Base-by-base conservation (phyloP, 495 filamentous ascomycete species). In the Penicillium malachiteum region DNA sequence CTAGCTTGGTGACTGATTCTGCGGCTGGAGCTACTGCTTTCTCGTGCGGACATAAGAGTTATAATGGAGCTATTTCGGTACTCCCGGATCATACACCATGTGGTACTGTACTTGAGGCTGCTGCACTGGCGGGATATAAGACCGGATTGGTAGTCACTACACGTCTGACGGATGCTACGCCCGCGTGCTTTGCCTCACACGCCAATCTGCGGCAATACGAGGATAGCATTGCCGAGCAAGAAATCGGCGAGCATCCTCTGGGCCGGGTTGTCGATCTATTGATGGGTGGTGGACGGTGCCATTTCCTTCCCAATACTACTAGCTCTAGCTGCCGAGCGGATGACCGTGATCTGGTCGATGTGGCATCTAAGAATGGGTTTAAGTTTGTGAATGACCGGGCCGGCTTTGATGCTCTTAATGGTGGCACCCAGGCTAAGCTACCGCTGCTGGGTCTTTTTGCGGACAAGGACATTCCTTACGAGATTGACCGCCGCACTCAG, bases 141-240 rank as follows among this genome's bases (percentile, higher is more conserved):
- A 98, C 94, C 1, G 94, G 95, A 7, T 68, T 98, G 64, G 94
- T 97, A 7, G 94, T 97, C 16, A 98, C 94, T 2, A 98, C 94
- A 0, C 82, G 94, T 39, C 86, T 97, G 60, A 97, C 94, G 3
- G 94, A 98, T 74, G 94, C 94, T 10, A 98, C 94, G n/a, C 94
- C 94, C 0, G 94, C 94, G 3, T 95, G 90, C 70, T 98, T 97
- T 67, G 92, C 91, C 1, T 83, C 90, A 16, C 95, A 97, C 69
- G 94, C 91, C 1, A 87, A 91, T 55, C 72, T 81, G 51, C 83
- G 94, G 35, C 67, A 72, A 48, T 90, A 95, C 64, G 89, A 94
- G 66, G 95, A 98, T 64, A 79, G 85, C 38, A 96, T 98, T 61
- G 94, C 94, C 0, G 83, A 91, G 63, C 94, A 97, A 66, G 87